A percentile compares a stretch with the other conserved stretches of the same genome.
These are phyloP conservation scores for Penicillium sp. DNA, from an alignment of 2,329 filamentous ascomycete species.

Conservation along the genomic window DNA sequence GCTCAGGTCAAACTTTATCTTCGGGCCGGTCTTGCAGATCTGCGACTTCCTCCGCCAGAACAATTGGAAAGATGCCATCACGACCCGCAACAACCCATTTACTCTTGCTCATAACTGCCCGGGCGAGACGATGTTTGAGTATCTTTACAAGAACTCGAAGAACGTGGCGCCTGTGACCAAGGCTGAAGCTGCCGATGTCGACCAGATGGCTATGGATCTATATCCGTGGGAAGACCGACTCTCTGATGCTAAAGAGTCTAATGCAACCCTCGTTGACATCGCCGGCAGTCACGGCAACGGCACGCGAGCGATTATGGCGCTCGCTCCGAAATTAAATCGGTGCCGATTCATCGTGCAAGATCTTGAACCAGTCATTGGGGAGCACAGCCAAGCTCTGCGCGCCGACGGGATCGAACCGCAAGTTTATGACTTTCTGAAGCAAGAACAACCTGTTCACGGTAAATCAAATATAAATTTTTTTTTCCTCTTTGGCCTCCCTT, in stretches of 20 bases:
- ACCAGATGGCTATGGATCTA: conserved; percentile 16
- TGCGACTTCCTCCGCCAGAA: conserved; percentile 15
- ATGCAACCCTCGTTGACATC: conserved; percentile 18
- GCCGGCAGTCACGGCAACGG: conserved; percentile 18
- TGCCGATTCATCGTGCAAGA: conserved; percentile 21
- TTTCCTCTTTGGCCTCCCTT: not conserved
- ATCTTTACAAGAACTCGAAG: conserved; percentile 2
- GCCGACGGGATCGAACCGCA: not conserved
- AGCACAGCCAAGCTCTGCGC: conserved; percentile 6
- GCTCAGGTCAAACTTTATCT: conserved; percentile 1
- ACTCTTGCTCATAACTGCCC: conserved; percentile 11
- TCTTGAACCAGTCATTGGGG: conserved; percentile 9
- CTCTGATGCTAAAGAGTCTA: conserved; percentile 2
- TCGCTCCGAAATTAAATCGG: conserved; percentile 9
- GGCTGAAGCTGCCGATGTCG: conserved; percentile 13
- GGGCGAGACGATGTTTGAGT: conserved; percentile 16
- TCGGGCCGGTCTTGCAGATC: conserved; percentile 7
- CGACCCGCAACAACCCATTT: conserved; percentile 15
- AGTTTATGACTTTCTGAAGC: not conserved
- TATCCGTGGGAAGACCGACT: conserved; percentile 16
- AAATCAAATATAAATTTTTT: not conserved
- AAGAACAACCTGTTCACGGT: not conserved
- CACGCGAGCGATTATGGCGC: conserved; percentile 10
- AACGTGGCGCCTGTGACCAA: conserved; percentile 12
- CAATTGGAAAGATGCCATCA: conserved; percentile 11